phyloP scores from a whole-genome alignment of 768 basidiomycete species.

The Dioszegia aurantiaca region DNA sequence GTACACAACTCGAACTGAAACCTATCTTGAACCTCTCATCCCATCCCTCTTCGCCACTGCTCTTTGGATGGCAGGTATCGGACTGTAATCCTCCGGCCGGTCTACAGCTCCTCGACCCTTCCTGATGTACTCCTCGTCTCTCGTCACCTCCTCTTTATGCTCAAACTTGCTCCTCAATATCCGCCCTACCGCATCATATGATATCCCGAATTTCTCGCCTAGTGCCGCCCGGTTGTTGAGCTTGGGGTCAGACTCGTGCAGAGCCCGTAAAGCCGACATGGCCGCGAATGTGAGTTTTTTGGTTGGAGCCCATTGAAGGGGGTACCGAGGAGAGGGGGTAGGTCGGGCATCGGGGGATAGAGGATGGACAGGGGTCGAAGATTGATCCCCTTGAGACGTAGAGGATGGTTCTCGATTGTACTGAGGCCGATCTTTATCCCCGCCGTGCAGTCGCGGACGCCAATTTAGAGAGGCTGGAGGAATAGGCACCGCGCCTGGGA shows the following conservation, averaged over 20 bases:
- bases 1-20: background rate
- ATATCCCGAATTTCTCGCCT: constrained; percentile 73
- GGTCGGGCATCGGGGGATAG: too few species aligned
- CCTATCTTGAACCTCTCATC: background rate
- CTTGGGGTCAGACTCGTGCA: constrained; percentile 65
- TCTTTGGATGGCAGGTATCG: constrained; percentile 5
- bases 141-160: background rate
- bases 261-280: constrained; percentile 72
- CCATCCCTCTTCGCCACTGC: constrained; percentile 9
- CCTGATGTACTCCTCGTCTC: background rate
- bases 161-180: constrained; percentile 2
- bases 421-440: background rate
- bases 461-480: background rate
- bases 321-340: background rate
- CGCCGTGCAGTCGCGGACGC: background rate
- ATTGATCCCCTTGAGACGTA: too few species aligned
- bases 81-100: constrained; percentile 10
- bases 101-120: constrained; percentile 1
- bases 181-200: constrained; percentile 55
- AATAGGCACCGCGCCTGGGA: background rate
- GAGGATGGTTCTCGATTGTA: too few species aligned
- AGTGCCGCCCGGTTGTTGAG: constrained; percentile 66
- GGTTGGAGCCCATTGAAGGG: constrained; percentile 67
- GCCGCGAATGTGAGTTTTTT: constrained; percentile 76
- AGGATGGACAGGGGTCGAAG: too few species aligned